phyloP scores from a whole-genome alignment of 83 land plant species.

The Larix sibirica region DNA sequence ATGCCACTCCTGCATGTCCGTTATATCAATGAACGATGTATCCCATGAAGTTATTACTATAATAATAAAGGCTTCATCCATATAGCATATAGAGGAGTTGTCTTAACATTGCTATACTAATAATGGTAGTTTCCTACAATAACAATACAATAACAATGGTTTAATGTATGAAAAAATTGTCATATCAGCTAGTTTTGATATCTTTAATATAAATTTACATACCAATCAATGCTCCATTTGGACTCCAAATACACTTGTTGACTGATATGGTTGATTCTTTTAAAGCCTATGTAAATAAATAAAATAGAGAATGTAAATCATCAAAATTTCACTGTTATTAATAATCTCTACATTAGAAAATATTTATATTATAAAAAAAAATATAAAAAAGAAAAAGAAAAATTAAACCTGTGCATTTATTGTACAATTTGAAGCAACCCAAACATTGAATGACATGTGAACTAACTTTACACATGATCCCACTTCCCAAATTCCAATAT shows the following conservation, averaged over 20 bases:
- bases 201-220: neutral
- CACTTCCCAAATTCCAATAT: constrained; percentile 85
- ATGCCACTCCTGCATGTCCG: constrained; percentile 61
- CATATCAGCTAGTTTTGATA: neutral
- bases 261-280: constrained; percentile 77
- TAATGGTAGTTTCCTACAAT: no score
- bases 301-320: neutral
- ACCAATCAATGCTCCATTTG: constrained; percentile 81
- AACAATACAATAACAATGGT: no score
- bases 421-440: constrained; percentile 53
- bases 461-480: constrained; percentile 43
- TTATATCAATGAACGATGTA: neutral
- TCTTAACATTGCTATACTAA: no score
- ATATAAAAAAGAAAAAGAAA: no score
- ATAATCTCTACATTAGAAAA: no score
- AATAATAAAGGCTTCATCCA: neutral
- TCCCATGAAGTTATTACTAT: neutral
- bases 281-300: constrained; percentile 33
- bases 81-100: neutral
- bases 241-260: constrained; percentile 76
- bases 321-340: no score
- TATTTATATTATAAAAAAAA: neutral
- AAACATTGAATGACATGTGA: constrained; percentile 48
- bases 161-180: neutral
- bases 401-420: neutral